A percentile compares a stretch with the other conserved stretches of the same genome.
phyloP scores from a whole-genome alignment of 73 alveolate species.

The Uronychia binucleata region DNA sequence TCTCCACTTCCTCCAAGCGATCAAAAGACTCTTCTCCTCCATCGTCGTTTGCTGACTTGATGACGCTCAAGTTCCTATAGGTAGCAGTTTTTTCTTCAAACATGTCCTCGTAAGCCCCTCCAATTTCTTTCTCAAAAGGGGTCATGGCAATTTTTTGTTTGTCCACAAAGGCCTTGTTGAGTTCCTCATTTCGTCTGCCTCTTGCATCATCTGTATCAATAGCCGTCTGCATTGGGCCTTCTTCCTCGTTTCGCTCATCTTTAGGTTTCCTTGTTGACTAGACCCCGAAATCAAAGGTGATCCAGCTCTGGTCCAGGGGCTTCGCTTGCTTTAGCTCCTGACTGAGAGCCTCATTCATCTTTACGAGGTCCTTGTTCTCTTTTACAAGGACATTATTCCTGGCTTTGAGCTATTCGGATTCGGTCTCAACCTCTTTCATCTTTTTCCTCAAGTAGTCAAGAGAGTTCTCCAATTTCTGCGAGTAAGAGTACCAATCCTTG shows the following conservation, averaged over 20 bases:
- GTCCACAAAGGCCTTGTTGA: not conserved
- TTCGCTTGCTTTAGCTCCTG: not conserved
- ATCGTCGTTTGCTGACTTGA: not conserved
- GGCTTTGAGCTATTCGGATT: not conserved
- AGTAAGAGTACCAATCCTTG: conserved; percentile 63
- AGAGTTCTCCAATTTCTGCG: conserved; percentile 51
- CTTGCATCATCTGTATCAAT: not conserved
- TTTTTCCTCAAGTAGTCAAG: conserved; percentile 6
- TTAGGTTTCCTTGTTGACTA: not conserved
- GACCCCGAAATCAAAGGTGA: not conserved
- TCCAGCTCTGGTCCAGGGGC: not conserved
- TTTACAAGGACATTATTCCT: not conserved
- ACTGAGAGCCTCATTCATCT: not conserved
- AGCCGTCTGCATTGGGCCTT: not conserved
- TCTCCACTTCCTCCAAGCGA: not conserved
- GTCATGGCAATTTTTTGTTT: not conserved
- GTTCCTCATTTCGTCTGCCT: not conserved
- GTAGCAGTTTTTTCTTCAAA: not conserved
- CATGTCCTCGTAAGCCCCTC: conserved; percentile 1
- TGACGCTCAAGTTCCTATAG: not conserved
- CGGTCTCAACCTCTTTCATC: not conserved
- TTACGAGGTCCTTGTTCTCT: not conserved
- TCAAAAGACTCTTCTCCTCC: no score
- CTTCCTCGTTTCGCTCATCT: not conserved
- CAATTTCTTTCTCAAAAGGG: not conserved